Evolutionary conservation across 306 rosid species (phyloP).

Genomic region (Quercus gilva): DNA sequence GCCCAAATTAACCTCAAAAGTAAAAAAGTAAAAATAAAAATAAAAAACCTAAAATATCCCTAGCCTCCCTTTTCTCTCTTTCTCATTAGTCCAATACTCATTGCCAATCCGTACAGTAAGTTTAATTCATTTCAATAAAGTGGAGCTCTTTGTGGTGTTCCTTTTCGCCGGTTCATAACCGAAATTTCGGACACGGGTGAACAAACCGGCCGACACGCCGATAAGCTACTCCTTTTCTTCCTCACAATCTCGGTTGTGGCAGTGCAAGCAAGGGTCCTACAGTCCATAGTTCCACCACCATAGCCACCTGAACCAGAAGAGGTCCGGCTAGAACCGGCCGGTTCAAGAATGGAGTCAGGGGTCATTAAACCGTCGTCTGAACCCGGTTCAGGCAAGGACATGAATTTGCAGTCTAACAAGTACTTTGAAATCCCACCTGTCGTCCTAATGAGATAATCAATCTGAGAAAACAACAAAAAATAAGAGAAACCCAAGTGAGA

Average conservation of each 20-base stretch:
- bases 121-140: slow-evolving; percentile 43
- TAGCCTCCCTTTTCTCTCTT: slow-evolving; percentile 7
- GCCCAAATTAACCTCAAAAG: neutral
- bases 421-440: slow-evolving; percentile 48
- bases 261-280: slow-evolving; percentile 52
- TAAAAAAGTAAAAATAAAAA: neutral
- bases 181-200: slow-evolving; percentile 49
- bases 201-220: slow-evolving; percentile 47
- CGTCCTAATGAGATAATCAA: slow-evolving; percentile 44
- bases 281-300: slow-evolving; percentile 33
- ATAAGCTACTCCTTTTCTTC: slow-evolving; percentile 51
- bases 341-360: slow-evolving; percentile 74
- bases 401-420: slow-evolving; percentile 64
- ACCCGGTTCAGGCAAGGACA: slow-evolving; percentile 60
- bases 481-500: slow-evolving; percentile 2
- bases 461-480: slow-evolving; percentile 32
- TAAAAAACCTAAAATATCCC: neutral
- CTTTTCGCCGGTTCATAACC: slow-evolving; percentile 73
- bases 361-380: slow-evolving; percentile 62
- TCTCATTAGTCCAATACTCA: neutral
- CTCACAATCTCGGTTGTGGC: slow-evolving; percentile 75
- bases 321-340: slow-evolving; percentile 56
- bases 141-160: slow-evolving; percentile 86
- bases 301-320: slow-evolving; percentile 70
- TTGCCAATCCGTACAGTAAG: neutral